Base-by-base conservation (phyloP, 2,329 filamentous ascomycete genomes). In the Zymoseptoria tritici region DNA sequence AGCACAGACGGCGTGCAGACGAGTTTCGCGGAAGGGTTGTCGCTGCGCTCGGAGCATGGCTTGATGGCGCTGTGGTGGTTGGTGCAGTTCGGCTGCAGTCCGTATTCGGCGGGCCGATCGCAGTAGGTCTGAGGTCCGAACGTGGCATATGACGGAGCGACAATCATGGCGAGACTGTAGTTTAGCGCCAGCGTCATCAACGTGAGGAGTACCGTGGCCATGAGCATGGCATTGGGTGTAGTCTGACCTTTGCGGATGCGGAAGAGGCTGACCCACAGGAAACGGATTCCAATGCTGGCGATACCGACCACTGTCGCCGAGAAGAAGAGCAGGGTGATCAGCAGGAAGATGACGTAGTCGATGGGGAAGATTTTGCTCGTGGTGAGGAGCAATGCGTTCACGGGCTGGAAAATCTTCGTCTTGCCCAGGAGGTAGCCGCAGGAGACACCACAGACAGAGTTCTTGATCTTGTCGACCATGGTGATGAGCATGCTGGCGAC, bases 61-160 rank as follows among this genome's bases (percentile, higher is more conserved):
- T 85, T 85, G 67, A 99, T 85, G 61, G 91, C 82, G 58, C 88
- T 85, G 11, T 81, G 82, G 69, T 89, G 83, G 55, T 86, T 75
- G 6, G 81, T 81, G 77, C 94, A 99, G 74, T 95, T 86, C 6
- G 90, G 88, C 67, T 86, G 85, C 63, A 83, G 81, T 59, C 85
- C 85, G 59, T 83, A 78, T 46, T 78, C 78, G 2, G 86, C 82
- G 36, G 85, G 80, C 64, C 88, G 85, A 68, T 91, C 87, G 76
- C 94, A 99, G 78, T 92, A 97, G 0, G 89, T 96, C 74, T 99
- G 94, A 0, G 92, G 91, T 55, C 94, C 94, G 72, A 91, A 99
- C 57, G 88, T 95, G 53, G 93, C 85, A 73, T 99, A 99, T 71
- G 97, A 92, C 1, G 94, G 94, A 5, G 91, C 94, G n/a, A 96